Conservation (phyloP, 345 rosid species). For the Populus simonii region DNA sequence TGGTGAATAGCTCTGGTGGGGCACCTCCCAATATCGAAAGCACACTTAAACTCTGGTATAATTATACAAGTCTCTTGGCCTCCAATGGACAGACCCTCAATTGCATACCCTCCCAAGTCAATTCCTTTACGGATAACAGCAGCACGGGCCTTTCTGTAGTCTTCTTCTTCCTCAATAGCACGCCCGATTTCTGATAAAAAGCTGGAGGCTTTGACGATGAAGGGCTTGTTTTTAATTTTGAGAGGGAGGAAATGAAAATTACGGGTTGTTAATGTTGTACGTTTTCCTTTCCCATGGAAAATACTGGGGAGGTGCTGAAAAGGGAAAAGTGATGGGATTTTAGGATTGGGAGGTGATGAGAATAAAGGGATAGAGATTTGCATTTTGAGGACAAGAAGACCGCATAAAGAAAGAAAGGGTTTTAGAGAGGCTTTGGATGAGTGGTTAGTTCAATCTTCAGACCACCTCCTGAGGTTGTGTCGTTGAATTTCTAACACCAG, state of each 20-base stretch:
- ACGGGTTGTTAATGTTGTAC: not conserved
- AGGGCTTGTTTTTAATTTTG: conserved; percentile 11
- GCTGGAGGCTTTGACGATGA: conserved; percentile 25
- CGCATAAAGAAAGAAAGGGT: conserved; percentile 13
- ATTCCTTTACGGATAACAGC: conserved; percentile 64
- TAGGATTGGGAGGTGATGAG: conserved; percentile 26
- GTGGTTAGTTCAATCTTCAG: not conserved
- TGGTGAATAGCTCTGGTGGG: conserved; percentile 87
- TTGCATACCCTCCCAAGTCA: conserved; percentile 71
- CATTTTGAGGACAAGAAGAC: conserved; percentile 30
- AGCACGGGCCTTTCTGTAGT: conserved; percentile 83
- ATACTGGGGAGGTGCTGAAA: conserved; percentile 21
- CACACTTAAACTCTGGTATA: conserved; percentile 85
- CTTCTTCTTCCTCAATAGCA: conserved; percentile 80
- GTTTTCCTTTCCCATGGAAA: not conserved
- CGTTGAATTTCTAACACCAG: not conserved
- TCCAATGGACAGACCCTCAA: conserved; percentile 80
- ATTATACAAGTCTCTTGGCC: conserved; percentile 90
- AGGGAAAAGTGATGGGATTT: conserved; percentile 37
- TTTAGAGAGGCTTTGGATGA: conserved; percentile 23
- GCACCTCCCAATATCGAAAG: conserved; percentile 89
- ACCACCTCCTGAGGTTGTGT: not conserved
- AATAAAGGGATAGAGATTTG: conserved; percentile 34
- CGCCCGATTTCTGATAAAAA: conserved; percentile 67
- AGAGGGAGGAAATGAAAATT: conserved; percentile 28